These are phyloP conservation scores for Septoria linicola DNA, from an alignment of 2,329 filamentous ascomycete species.

Conservation along the genomic window DNA sequence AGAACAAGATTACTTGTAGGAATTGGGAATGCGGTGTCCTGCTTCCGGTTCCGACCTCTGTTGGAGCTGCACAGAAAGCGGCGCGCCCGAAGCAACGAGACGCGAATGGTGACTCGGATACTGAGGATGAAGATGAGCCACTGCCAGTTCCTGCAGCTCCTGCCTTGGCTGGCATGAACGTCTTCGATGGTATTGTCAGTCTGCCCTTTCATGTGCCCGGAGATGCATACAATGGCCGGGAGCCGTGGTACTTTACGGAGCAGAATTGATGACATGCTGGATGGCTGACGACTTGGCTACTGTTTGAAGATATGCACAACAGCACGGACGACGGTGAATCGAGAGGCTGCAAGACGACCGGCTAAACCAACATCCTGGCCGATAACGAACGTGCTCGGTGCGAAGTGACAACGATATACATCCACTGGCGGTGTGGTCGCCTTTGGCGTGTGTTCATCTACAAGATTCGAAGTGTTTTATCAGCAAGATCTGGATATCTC, in stretches of 20 bases:
- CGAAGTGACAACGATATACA: no score
- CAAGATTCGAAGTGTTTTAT: no score
- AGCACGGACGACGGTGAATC: no score
- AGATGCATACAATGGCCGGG: slow-evolving; percentile 47
- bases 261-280: neutral
- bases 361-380: no score
- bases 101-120: slow-evolving; percentile 20
- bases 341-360: no score
- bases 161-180: slow-evolving; percentile 30
- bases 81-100: slow-evolving; percentile 7
- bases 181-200: slow-evolving; percentile 59
- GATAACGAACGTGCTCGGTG: no score
- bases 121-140: slow-evolving; percentile 21
- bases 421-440: no score
- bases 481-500: no score
- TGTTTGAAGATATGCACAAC: no score
- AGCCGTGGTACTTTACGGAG: slow-evolving; percentile 48
- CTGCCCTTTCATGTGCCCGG: slow-evolving; percentile 65
- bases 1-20: slow-evolving; percentile 73
- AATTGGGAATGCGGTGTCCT: slow-evolving; percentile 97
- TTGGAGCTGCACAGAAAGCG: neutral
- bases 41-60: slow-evolving; percentile 12
- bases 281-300: no score
- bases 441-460: no score
- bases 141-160: slow-evolving; percentile 2